Evolutionary conservation across 2,329 filamentous ascomycete genomes (phyloP).

Genomic region (Trichoderma sp.): DNA sequence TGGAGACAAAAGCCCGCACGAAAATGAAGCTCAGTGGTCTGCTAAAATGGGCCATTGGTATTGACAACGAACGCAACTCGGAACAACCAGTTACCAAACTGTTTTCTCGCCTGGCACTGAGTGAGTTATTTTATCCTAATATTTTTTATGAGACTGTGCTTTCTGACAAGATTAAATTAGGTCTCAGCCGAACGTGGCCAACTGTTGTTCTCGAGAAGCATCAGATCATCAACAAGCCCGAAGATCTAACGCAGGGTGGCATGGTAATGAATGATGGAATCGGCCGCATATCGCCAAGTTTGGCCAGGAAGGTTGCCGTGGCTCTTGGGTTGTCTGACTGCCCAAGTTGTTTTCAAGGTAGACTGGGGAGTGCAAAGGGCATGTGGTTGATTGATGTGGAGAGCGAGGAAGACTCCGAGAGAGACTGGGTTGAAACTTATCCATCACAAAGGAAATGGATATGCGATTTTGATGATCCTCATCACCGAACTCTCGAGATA

Average conservation of each 20-base stretch:
- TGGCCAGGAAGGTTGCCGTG: constrained; percentile 55
- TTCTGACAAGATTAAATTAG: constrained; percentile 35
- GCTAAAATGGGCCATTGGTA: constrained; percentile 55
- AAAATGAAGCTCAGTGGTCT: constrained; percentile 44
- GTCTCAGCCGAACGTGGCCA: constrained; percentile 53
- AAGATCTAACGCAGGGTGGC: constrained; percentile 40
- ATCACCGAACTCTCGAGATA: constrained; percentile 67
- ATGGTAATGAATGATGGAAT: constrained; percentile 69
- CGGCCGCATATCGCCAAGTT: constrained; percentile 61
- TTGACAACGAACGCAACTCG: constrained; percentile 42
- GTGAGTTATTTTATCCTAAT: constrained; percentile 35
- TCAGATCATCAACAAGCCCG: constrained; percentile 46
- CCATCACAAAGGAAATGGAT: constrained; percentile 70
- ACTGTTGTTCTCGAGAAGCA: constrained; percentile 46
- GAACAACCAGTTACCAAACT: constrained; percentile 55
- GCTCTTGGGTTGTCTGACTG: constrained; percentile 52
- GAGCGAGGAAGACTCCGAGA: constrained; percentile 41
- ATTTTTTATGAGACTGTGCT: too few species aligned
- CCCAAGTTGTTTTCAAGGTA: constrained; percentile 67
- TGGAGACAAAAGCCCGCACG: constrained; percentile 28
- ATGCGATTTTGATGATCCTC: constrained; percentile 47
- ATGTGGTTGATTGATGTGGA: constrained; percentile 67
- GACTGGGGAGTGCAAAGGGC: constrained; percentile 73
- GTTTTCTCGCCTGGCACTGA: constrained; percentile 58
- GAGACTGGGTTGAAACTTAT: constrained; percentile 66